Evolutionary conservation across 345 rosid species (phyloP), one percentile per base, ranked within the genome.

Genomic region (Reutealis trisperma): DNA sequence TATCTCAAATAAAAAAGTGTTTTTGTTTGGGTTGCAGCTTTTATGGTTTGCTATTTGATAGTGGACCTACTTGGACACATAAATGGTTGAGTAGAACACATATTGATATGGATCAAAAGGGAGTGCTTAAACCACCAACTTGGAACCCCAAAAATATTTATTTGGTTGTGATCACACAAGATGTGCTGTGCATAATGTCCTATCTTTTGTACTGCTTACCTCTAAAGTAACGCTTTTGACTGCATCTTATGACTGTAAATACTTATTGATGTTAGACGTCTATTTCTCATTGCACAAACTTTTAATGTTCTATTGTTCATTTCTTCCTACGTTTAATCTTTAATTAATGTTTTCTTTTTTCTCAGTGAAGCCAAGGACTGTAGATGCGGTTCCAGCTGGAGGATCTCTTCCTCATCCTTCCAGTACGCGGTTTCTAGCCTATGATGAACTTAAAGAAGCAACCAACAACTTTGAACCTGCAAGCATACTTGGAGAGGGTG

Each of bases 401-500:
- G 97, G 93, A 58, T 87, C 98, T 74, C 86, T 96, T 80, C 89
- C 95, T 63, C 94, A 89, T 76, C 98, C 97, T 74, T 85, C 93
- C 58, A 93, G 97, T 75, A 92, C 97, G 44, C 86, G 97, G 42
- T 91, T 93, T 87, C 83, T 96, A 55, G 87, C 97, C 79, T 96
- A 89, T 75, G 99, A 96, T 83, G 98, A 96, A 88, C 98, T 96
- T 74, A 90, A 90, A 78, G 94, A 88, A 74, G 99, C 99, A 42
- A 93, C 99, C 70, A 90, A 92, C 86, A 92, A 93, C 90, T 96
- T 96, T 72, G 91, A 91, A 80, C 74, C 88, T 74, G 79, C 92
- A 58, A 96, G 97, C 87, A 82, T 93, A 77, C 91, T 96, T 60
- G 99, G 99, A 73, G 98, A 96, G 87, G 99, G 99, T 45, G 99